Conservation (phyloP, 139 green algal species). For the Yamagishiella unicocca region DNA sequence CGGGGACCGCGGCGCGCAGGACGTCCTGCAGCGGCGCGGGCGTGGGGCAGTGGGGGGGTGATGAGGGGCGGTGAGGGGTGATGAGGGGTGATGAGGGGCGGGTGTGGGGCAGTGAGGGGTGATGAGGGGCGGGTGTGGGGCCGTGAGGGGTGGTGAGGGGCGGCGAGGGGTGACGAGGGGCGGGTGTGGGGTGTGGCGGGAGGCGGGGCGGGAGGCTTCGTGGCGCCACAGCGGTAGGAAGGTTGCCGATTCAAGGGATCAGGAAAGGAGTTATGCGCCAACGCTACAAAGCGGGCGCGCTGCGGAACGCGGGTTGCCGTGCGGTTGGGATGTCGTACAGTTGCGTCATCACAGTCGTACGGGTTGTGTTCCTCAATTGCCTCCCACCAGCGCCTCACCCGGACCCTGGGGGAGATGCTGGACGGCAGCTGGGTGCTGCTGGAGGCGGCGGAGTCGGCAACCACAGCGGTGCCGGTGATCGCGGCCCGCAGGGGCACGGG, state of each 20-base stretch:
- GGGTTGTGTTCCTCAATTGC: too few species aligned
- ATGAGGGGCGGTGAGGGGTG: too few species aligned
- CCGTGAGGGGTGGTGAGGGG: neutral
- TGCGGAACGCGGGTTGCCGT: too few species aligned
- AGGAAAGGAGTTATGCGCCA: too few species aligned
- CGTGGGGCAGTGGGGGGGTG: neutral
- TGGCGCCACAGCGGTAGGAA: neutral
- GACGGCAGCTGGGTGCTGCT: neutral
- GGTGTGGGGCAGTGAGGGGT: neutral
- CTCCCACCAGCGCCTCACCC: too few species aligned
- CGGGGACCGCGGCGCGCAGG: conserved; percentile 2
- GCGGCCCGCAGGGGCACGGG: neutral
- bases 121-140: neutral
- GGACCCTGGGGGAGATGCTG: neutral
- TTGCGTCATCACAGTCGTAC: neutral
- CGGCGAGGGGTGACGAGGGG: neutral
- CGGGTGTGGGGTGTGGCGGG: neutral
- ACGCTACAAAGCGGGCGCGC: too few species aligned
- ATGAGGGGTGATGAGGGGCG: too few species aligned
- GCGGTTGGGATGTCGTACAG: neutral
- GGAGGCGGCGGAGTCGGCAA: neutral
- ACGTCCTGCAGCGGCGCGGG: neutral
- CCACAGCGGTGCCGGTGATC: neutral
- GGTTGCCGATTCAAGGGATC: too few species aligned
- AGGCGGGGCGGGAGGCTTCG: neutral